Base-by-base conservation (phyloP, 208 protist genomes). In the Wallacemonas collosoma region DNA sequence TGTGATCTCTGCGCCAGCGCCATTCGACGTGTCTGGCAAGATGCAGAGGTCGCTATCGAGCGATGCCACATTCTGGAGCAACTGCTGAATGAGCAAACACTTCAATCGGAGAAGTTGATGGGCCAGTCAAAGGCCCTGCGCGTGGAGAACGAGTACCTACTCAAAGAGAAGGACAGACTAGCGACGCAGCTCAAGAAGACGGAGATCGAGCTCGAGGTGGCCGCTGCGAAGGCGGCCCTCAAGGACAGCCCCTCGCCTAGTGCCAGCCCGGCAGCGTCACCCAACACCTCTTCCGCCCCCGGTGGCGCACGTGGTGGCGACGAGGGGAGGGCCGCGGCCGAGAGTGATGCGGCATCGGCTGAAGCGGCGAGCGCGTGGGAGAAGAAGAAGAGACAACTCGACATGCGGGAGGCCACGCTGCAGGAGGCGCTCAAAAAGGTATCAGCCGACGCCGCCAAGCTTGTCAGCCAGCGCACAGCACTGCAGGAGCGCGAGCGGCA, bases 381-480 rank as follows among this genome's bases (percentile, higher is more conserved):
- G 38, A 81, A 84, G 67, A 81, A 78, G 73, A 69, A 87, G 58
- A 82, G 75, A 7, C 69, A 80, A 51, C 74, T 91, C 1, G 81
- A 88, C 67, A 40, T 85, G 72, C 80, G 82, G 9, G 85, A 93
- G 69, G 76, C 79, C 15, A 83, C 83, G 53, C 81, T 91, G 71
- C 80, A 93, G 73, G 83, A 86, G 45, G 80, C 82, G 4, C 69
- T 90, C 47, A 88, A 91, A 58, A 91, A 90, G 66, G 80, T 88
- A 11, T 81, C 80, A 2, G 57, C 50, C 26, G 85, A 93, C 63
- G 81, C 83, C 15, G 77, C 76, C 2, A 79, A 72, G 57, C 66
- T 91, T 9, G 79, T 77, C 0, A 65, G 77, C 40, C 81, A 93
- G 75, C 79, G 81, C 14, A 68, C 65, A 0, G 71, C 81, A 11